phyloP scores from a whole-genome alignment of 2,329 filamentous ascomycete genomes.

The Aspergillus tamarii region DNA sequence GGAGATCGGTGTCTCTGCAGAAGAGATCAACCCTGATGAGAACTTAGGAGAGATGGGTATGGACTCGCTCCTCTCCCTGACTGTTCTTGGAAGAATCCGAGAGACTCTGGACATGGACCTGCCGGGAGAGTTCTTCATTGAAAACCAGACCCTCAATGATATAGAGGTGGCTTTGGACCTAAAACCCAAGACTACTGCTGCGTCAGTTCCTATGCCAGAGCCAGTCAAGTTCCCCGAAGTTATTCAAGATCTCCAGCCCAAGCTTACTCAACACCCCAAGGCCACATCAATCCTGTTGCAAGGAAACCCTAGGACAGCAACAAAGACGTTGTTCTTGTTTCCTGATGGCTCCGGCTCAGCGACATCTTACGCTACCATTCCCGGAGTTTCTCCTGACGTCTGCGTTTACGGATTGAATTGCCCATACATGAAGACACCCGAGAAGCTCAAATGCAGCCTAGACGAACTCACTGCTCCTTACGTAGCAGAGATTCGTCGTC shows the following conservation, averaged over 20 bases:
- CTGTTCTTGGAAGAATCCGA: slow-evolving; percentile 49
- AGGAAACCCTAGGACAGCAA: slow-evolving; percentile 47
- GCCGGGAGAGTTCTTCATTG: slow-evolving; percentile 48
- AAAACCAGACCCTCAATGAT: slow-evolving; percentile 46
- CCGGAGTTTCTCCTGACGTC: slow-evolving; percentile 43
- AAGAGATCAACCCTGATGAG: slow-evolving; percentile 43
- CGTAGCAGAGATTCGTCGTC: slow-evolving; percentile 50
- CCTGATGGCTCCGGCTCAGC: slow-evolving; percentile 52
- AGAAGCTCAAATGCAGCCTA: slow-evolving; percentile 40
- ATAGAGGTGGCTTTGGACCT: slow-evolving; percentile 43
- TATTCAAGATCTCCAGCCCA: slow-evolving; percentile 14
- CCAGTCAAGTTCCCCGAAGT: slow-evolving; percentile 28
- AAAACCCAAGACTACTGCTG: slow-evolving; percentile 36
- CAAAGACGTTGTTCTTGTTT: slow-evolving; percentile 47
- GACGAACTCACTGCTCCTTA: slow-evolving; percentile 43
- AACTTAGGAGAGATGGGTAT: slow-evolving; percentile 50
- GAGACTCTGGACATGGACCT: slow-evolving; percentile 48
- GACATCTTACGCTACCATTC: slow-evolving; percentile 50
- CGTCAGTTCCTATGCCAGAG: slow-evolving; percentile 14
- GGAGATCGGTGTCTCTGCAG: slow-evolving; percentile 47
- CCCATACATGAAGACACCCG: slow-evolving; percentile 48
- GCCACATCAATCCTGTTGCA: slow-evolving; percentile 49
- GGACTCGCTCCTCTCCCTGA: slow-evolving; percentile 51
- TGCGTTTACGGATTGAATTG: slow-evolving; percentile 49
- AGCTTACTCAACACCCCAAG: slow-evolving; percentile 35